Evolutionary conservation across 108 stramenopile genomes (phyloP), one percentile per base, ranked within the genome.

Genomic region (Poteriospumella lacustris): DNA sequence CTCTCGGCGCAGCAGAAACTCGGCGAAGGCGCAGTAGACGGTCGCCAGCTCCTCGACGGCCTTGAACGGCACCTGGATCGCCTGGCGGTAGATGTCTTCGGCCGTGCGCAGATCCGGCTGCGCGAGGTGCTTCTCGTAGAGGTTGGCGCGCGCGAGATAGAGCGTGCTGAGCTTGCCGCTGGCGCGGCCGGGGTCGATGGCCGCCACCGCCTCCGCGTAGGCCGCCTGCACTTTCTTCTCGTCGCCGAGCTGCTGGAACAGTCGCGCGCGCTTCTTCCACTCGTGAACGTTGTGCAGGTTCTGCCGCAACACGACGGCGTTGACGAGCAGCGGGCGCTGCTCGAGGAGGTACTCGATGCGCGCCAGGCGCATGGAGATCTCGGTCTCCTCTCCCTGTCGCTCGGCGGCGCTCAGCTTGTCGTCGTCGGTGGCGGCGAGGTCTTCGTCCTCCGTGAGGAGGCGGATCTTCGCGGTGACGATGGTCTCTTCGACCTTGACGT

Each of bases 211-310:
- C 31, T 76, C 78, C 0, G 3, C 44, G 72, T 75, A 84, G 42
- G 80, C 60, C 39, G 75, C 83, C 80, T 60, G 0, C 44, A 15
- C 47, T 19, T 52, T 52, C 47, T 52, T 52, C 47, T 52, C 64
- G 5, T 44, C 26, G 5, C 81, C 86, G 38, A n/a, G 36, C 15
- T 76, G 62, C 38, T 84, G 44, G 76, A 89, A 96, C 42, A 96
- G 81, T 38, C 92, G 58, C n/a, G 89, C 91, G 39, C 97, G 89
- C 68, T 92, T 92, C 52, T 91, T 83, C 97, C 97, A 99, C 86
- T 99, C 97, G 39, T 84, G 84, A 1, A 97, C 94, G 80, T 94
- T 94, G 76, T 94, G 90, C 0, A 95, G 97, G 85, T 99, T 99
- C 79, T 99, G 97, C 43, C 96, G 89, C 52, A 99, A 80, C 40